A percentile compares a stretch with the other conserved stretches of the same genome.
Evolutionary conservation across 805 yeast species (phyloP).

Genomic region (Priceomyces melissophilus): DNA sequence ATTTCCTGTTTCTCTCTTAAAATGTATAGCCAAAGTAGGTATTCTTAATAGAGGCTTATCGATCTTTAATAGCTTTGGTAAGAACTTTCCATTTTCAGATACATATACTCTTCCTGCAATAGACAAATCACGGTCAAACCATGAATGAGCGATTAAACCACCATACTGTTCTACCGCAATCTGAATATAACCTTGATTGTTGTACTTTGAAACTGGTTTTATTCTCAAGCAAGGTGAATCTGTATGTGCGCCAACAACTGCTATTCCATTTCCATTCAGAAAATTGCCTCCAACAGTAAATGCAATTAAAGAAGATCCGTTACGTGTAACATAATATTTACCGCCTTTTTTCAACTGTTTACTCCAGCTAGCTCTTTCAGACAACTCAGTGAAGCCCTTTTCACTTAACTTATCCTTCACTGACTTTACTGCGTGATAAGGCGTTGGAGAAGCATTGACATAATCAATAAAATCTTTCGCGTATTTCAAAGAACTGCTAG

Average conservation of each 20-base stretch:
- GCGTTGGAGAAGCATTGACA: slow-evolving; percentile 85
- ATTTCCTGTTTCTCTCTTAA: slow-evolving; percentile 69
- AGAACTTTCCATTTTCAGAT: slow-evolving; percentile 44
- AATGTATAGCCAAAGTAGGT: slow-evolving; percentile 92
- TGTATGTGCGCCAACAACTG: slow-evolving; percentile 94
- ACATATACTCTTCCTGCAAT: slow-evolving; percentile 90
- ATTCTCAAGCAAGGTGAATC: slow-evolving; percentile 89
- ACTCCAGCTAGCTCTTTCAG: slow-evolving; percentile 69
- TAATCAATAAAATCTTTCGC: slow-evolving; percentile 69
- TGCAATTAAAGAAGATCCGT: slow-evolving; percentile 84
- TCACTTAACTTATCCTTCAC: slow-evolving; percentile 51
- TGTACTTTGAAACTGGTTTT: slow-evolving; percentile 77
- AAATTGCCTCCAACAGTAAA: slow-evolving; percentile 75
- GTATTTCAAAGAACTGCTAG: slow-evolving; percentile 19
- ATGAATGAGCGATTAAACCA: slow-evolving; percentile 93
- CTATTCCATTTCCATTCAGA: slow-evolving; percentile 74
- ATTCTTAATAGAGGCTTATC: slow-evolving; percentile 83
- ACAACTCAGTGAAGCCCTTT: slow-evolving; percentile 71
- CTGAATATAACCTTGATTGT: slow-evolving; percentile 74
- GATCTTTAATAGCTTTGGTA: slow-evolving; percentile 71
- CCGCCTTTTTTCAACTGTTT: slow-evolving; percentile 50
- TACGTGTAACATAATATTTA: slow-evolving; percentile 84
- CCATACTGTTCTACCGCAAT: slow-evolving; percentile 95
- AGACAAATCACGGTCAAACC: slow-evolving; percentile 94
- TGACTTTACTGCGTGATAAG: slow-evolving; percentile 83